Conservation (phyloP, 768 basidiomycete species). For the Cystobasidium onofrii region DNA sequence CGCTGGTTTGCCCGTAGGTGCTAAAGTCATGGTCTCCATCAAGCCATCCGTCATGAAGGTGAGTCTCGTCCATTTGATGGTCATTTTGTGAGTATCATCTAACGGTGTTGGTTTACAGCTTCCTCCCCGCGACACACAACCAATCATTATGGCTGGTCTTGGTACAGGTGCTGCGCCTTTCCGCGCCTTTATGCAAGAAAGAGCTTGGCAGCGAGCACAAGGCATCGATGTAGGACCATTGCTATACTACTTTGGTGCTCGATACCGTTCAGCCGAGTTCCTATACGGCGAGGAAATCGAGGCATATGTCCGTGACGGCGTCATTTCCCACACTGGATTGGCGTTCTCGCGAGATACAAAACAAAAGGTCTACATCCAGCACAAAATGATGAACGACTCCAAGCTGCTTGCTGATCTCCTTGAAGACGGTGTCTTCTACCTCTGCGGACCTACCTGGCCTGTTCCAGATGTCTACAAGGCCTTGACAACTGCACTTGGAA, state of each 20-base stretch:
- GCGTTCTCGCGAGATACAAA: conserved; percentile 92
- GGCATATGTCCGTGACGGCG: conserved; percentile 73
- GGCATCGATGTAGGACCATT: conserved; percentile 78
- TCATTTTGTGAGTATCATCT: not conserved
- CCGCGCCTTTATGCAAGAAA: conserved; percentile 96
- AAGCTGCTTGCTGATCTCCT: conserved; percentile 66
- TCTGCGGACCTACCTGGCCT: conserved; percentile 94
- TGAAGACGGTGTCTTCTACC: conserved; percentile 77
- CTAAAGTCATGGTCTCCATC: conserved; percentile 92
- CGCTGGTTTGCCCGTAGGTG: conserved; percentile 68
- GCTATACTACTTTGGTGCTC: conserved; percentile 97
- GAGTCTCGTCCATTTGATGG: conserved; percentile 38
- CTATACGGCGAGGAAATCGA: conserved; percentile 80
- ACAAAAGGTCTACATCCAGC: conserved; percentile 95
- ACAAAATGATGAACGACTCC: conserved; percentile 92
- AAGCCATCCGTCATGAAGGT: conserved; percentile 99
- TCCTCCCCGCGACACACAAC: conserved; percentile 72
- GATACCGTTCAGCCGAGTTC: conserved; percentile 89
- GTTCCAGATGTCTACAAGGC: conserved; percentile 96
- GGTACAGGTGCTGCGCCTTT: conserved; percentile 98
- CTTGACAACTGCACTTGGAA: conserved; percentile 69
- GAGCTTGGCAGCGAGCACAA: conserved; percentile 69
- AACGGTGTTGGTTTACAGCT: conserved; percentile 51
- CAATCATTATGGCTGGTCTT: conserved; percentile 95
- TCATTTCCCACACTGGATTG: conserved; percentile 81